A percentile compares a stretch with the other conserved stretches of the same genome.
Evolutionary conservation across 2,329 filamentous ascomycete species (phyloP).

Genomic region (Colletotrichum kahawae): DNA sequence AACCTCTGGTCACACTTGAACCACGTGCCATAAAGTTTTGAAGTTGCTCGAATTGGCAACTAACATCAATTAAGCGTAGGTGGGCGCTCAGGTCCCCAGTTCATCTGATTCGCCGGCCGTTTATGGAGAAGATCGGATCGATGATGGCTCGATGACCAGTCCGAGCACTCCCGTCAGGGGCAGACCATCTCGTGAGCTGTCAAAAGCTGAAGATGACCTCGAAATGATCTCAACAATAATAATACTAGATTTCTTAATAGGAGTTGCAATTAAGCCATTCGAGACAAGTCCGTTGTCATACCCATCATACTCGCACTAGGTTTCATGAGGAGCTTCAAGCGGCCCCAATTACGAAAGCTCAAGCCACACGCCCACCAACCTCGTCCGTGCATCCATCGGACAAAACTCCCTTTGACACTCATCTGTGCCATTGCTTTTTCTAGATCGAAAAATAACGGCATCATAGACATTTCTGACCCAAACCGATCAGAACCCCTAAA

Average conservation of each 20-base stretch:
- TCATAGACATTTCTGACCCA: not conserved
- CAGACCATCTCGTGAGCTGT: not conserved
- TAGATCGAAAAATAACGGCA: not conserved
- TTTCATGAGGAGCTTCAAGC: no score
- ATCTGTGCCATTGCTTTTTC: not conserved
- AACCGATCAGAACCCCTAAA: not conserved
- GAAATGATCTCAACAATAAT: not conserved
- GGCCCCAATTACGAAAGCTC: no score
- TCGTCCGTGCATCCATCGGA: not conserved
- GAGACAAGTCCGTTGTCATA: no score
- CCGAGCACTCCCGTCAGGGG: not conserved
- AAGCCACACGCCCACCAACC: not conserved
- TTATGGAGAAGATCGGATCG: not conserved
- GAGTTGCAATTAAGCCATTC: no score
- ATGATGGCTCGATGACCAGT: conserved; percentile 4
- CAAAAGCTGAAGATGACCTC: not conserved
- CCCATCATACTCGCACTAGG: no score
- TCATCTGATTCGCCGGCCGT: not conserved
- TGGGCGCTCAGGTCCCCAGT: not conserved
- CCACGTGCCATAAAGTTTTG: not conserved
- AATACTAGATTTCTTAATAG: not conserved
- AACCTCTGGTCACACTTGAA: no score
- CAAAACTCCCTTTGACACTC: not conserved
- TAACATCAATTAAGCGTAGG: not conserved
- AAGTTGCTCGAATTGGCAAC: not conserved